Conservation (phyloP, 805 yeast species). For the Monosporozyma siamensis region DNA sequence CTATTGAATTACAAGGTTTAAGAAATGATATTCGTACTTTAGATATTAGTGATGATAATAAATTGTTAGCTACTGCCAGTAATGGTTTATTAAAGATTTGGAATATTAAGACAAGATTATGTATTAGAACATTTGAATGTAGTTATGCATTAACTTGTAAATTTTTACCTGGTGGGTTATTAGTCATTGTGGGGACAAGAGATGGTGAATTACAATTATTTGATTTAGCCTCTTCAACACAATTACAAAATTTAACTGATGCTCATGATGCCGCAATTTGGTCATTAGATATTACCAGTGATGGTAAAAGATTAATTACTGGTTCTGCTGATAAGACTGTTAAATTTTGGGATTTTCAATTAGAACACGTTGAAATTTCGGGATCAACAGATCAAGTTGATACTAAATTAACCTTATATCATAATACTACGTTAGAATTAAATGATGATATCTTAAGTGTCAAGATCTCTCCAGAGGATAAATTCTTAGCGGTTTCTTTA, state of each 20-base stretch:
- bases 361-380: slow-evolving; percentile 57
- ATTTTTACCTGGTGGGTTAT: slow-evolving; percentile 85
- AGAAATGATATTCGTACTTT: slow-evolving; percentile 80
- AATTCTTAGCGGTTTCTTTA: slow-evolving; percentile 70
- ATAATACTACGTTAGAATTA: slow-evolving; percentile 74
- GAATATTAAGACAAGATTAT: slow-evolving; percentile 65
- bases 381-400: slow-evolving; percentile 48
- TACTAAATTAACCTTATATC: slow-evolving; percentile 51
- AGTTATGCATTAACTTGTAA: slow-evolving; percentile 77
- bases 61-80: slow-evolving; percentile 78
- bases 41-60: slow-evolving; percentile 73
- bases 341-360: slow-evolving; percentile 79
- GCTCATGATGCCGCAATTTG: slow-evolving; percentile 83
- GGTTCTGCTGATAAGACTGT: slow-evolving; percentile 91
- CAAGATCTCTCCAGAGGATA: slow-evolving; percentile 69
- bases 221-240: slow-evolving; percentile 75
- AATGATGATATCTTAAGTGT: slow-evolving; percentile 79
- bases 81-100: slow-evolving; percentile 84
- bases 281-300: slow-evolving; percentile 80
- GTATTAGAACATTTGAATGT: slow-evolving; percentile 78
- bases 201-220: slow-evolving; percentile 75
- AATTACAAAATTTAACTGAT: slow-evolving; percentile 56
- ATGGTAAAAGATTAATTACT: slow-evolving; percentile 76
- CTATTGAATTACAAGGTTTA: slow-evolving; percentile 75
- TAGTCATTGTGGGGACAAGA: slow-evolving; percentile 82